These are phyloP conservation scores for Kernera saxatilis DNA, from an alignment of 345 rosid genomes.

Conservation along the genomic window DNA sequence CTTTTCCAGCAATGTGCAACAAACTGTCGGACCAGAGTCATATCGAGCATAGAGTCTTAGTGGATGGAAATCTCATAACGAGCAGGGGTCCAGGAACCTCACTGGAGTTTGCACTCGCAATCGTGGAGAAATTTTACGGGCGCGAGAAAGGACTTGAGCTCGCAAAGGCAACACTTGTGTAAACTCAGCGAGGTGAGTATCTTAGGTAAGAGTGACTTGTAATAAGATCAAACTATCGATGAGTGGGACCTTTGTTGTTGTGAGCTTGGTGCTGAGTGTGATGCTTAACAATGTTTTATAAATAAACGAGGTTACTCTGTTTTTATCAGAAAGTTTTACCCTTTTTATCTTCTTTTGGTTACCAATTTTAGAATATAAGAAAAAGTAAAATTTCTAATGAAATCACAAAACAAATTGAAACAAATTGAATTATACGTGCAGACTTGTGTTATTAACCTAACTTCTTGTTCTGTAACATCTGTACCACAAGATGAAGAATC, in stretches of 20 bases:
- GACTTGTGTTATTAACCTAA: conserved; percentile 19
- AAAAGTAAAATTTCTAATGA: background rate
- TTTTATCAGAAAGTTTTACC: background rate
- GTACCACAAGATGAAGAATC: conserved; percentile 63
- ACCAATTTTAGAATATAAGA: background rate
- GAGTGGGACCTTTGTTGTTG: background rate
- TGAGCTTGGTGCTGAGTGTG: background rate
- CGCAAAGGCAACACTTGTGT: conserved; percentile 59
- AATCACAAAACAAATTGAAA: conserved; percentile 23
- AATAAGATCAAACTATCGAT: conserved; percentile 10
- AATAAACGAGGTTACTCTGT: conserved; percentile 7
- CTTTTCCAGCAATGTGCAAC: conserved; percentile 75
- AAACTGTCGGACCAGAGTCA: conserved; percentile 74
- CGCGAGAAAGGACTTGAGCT: conserved; percentile 66
- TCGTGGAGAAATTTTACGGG: conserved; percentile 76
- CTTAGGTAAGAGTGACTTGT: conserved; percentile 1
- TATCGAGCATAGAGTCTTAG: conserved; percentile 68
- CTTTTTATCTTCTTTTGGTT: background rate
- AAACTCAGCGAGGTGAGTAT: conserved; percentile 11
- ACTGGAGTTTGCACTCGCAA: conserved; percentile 74
- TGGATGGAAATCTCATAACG: conserved; percentile 88
- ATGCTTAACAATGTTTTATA: conserved; percentile 17
- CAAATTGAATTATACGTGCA: conserved; percentile 12
- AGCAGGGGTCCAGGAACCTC: conserved; percentile 96
- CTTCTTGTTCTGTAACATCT: conserved; percentile 59